These are phyloP conservation scores for Euphorbia celastroides DNA, from an alignment of 441 rosid species.

Conservation along the genomic window DNA sequence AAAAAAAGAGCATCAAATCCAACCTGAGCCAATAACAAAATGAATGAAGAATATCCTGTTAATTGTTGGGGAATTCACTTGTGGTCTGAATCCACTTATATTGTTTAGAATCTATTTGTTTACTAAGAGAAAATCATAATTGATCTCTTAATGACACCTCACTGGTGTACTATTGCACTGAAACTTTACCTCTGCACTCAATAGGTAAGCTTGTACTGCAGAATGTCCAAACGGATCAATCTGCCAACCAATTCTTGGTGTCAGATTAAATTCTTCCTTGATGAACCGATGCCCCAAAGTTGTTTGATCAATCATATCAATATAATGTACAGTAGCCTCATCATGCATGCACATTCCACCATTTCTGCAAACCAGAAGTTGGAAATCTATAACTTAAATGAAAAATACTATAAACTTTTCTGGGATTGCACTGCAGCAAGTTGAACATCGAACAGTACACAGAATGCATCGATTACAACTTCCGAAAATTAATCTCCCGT, in stretches of 20 bases:
- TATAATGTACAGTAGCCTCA: constrained; percentile 87
- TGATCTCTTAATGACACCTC: not conserved
- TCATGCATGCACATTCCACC: constrained; percentile 99
- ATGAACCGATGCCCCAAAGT: constrained; percentile 93
- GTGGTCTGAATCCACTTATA: constrained; percentile 14
- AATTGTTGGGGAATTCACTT: constrained; percentile 8
- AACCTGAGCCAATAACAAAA: constrained; percentile 44
- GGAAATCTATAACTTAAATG: constrained; percentile 11
- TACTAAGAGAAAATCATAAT: not conserved
- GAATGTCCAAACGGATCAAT: constrained; percentile 99
- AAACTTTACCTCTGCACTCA: constrained; percentile 72
- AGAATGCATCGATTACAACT: not conserved
- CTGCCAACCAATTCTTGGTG: constrained; percentile 99
- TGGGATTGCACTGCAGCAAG: not conserved
- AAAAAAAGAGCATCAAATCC: constrained; percentile 90
- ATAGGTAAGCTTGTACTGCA: constrained; percentile 91
- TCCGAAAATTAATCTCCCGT: not conserved
- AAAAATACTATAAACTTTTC: not conserved
- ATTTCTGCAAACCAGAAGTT: constrained; percentile 50
- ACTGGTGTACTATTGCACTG: not conserved
- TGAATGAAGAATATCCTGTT: constrained; percentile 5
- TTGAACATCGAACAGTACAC: constrained; percentile 12
- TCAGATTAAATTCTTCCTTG: constrained; percentile 67
- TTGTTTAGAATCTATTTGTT: not conserved
- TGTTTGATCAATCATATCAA: constrained; percentile 98